These are phyloP conservation scores for Akanthomyces uredinophilus DNA, from an alignment of 2,329 filamentous ascomycete species.

Conservation along the genomic window DNA sequence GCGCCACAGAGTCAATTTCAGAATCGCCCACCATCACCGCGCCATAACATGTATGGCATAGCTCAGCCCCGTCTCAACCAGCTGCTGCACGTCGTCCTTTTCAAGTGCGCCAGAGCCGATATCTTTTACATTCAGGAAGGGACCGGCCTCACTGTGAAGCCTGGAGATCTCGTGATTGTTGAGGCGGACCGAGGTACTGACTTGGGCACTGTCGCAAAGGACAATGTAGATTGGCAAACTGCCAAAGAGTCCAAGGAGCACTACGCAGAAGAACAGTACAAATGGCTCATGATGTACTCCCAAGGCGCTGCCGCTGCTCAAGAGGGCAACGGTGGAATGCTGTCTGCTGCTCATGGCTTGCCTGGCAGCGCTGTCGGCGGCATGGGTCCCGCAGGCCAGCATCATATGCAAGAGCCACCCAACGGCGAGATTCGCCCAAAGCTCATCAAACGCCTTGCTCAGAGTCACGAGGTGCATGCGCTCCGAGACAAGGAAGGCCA, in stretches of 20 bases:
- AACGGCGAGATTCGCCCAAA: constrained; percentile 84
- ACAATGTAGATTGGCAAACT: constrained; percentile 80
- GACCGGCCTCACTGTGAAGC: constrained; percentile 83
- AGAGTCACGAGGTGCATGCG: constrained; percentile 82
- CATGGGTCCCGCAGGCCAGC: constrained; percentile 70
- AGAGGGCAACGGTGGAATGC: constrained; percentile 56
- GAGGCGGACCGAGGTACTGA: constrained; percentile 96
- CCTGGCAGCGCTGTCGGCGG: constrained; percentile 69
- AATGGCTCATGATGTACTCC: constrained; percentile 98
- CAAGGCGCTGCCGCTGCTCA: constrained; percentile 63
- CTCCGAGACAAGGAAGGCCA: constrained; percentile 95
- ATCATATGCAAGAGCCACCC: constrained; percentile 66
- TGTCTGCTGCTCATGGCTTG: constrained; percentile 58
- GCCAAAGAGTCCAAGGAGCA: constrained; percentile 88
- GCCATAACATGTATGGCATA: constrained; percentile 57
- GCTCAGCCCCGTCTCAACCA: constrained; percentile 61
- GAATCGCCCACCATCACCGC: constrained; percentile 54
- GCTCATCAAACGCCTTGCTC: constrained; percentile 91
- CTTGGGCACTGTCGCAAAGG: constrained; percentile 83
- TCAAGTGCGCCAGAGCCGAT: constrained; percentile 93
- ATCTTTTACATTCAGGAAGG: constrained; percentile 97
- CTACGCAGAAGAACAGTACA: constrained; percentile 92
- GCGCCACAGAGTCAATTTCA: constrained; percentile 39
- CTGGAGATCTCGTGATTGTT: constrained; percentile 91
- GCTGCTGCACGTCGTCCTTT: constrained; percentile 81